These are phyloP conservation scores for Corymbia maculata DNA, from an alignment of 345 rosid genomes.

Conservation along the genomic window DNA sequence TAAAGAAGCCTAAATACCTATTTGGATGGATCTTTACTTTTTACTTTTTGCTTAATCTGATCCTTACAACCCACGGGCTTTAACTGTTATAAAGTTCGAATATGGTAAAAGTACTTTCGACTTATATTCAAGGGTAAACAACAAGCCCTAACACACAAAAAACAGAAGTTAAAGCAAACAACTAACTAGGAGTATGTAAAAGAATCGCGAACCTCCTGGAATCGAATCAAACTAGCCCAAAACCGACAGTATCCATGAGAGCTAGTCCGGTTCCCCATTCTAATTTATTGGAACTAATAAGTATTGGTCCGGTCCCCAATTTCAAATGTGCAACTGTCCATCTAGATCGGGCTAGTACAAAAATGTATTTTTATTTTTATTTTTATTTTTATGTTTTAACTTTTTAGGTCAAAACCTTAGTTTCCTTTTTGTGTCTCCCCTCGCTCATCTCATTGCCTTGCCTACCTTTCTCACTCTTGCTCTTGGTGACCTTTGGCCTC, in stretches of 20 bases:
- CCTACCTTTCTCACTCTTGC: neutral
- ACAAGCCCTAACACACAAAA: neutral
- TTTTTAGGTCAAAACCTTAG: neutral
- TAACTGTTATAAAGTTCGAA: neutral
- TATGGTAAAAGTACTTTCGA: neutral
- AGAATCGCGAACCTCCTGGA: accelerated
- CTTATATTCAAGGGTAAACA: neutral
- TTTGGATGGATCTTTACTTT: neutral
- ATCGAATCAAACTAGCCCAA: accelerated
- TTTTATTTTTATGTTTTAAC: too few species aligned
- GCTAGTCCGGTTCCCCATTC: too few species aligned
- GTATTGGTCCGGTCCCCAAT: accelerated
- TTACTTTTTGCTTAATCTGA: neutral
- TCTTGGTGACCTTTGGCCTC: neutral
- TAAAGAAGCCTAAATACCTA: neutral
- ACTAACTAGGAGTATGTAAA: neutral
- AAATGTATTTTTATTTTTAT: too few species aligned
- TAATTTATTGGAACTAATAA: too few species aligned
- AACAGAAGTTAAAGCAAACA: neutral
- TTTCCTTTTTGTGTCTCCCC: neutral
- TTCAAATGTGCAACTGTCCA: neutral
- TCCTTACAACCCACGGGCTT: neutral
- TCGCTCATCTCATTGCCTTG: neutral
- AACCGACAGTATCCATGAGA: neutral
- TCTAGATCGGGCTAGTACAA: accelerated